phyloP scores from a whole-genome alignment of 1,139 yeast species.

The Ogataea hybrid region DNA sequence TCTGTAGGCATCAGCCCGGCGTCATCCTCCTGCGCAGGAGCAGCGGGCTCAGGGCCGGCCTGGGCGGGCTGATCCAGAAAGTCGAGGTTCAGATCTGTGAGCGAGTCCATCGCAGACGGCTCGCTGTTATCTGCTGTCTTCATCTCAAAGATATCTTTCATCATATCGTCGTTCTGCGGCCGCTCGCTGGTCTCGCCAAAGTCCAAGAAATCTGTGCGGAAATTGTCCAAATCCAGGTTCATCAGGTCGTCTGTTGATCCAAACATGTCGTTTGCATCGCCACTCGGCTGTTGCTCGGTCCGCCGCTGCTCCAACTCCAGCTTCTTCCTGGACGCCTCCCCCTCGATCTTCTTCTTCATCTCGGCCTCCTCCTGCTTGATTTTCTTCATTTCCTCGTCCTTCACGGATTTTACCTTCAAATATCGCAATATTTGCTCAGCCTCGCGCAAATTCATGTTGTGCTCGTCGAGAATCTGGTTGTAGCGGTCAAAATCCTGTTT shows the following conservation, averaged over 20 bases:
- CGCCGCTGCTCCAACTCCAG: conserved; percentile 20
- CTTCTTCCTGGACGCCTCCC: conserved; percentile 19
- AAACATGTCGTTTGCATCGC: conserved; percentile 5
- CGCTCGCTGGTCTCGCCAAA: conserved; percentile 11
- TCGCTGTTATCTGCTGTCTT: conserved; percentile 2
- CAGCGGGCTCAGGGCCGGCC: background rate
- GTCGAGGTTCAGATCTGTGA: conserved; percentile 27
- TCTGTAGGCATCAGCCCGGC: conserved; percentile 25
- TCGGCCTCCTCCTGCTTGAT: conserved; percentile 23
- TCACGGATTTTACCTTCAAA: conserved; percentile 28
- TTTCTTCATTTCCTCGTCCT: conserved; percentile 28
- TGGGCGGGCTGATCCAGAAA: conserved; percentile 17
- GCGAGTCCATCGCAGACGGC: conserved; percentile 10
- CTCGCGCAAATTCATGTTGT: conserved; percentile 35
- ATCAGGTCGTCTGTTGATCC: conserved; percentile 23
- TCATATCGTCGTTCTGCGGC: conserved; percentile 8
- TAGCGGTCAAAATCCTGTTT: conserved; percentile 31
- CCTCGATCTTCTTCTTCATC: conserved; percentile 20
- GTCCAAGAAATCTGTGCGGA: conserved; percentile 18
- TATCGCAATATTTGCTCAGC: conserved; percentile 34
- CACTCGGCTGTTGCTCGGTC: conserved; percentile 16
- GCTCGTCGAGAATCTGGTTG: conserved; percentile 36
- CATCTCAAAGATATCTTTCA: conserved; percentile 11
- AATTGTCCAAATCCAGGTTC: conserved; percentile 32
- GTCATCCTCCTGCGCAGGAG: conserved; percentile 12